Percentiles rank a stretch among this genome's conserved stretches.
Conservation (phyloP, 176 grass and related monocot species). For the Raddia guianensis region DNA sequence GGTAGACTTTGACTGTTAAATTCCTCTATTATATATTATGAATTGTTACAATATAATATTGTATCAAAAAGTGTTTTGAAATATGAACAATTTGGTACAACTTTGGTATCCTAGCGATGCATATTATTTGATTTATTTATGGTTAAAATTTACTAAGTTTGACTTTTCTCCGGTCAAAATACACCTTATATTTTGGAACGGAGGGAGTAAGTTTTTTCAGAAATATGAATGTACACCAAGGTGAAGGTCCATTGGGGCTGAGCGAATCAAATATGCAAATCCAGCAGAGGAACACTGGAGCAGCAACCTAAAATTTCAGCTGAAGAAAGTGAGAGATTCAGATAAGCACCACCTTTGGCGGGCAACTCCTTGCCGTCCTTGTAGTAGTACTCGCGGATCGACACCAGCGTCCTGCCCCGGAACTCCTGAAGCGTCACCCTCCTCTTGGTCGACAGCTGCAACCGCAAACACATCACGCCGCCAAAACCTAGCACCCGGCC, state of each 20-base stretch:
- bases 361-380: conserved; percentile 94
- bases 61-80: no score
- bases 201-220: background rate
- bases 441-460: conserved; percentile 78
- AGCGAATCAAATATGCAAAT: background rate
- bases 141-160: no score
- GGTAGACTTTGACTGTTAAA: no score
- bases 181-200: no score
- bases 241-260: background rate
- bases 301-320: conserved; percentile 10
- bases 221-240: background rate
- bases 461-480: conserved; percentile 28
- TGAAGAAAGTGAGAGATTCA: conserved; percentile 1
- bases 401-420: conserved; percentile 70
- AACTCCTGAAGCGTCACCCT: conserved; percentile 84
- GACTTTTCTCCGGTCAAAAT: no score
- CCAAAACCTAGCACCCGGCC: conserved; percentile 37
- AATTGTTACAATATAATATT: no score
- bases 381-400: conserved; percentile 74
- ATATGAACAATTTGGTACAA: no score
- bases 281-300: background rate
- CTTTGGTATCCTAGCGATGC: no score
- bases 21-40: no score
- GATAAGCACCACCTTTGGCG: conserved; percentile 60
- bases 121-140: no score